phyloP scores from a whole-genome alignment of 495 filamentous ascomycete genomes.

The Penicillium ochrochloron region DNA sequence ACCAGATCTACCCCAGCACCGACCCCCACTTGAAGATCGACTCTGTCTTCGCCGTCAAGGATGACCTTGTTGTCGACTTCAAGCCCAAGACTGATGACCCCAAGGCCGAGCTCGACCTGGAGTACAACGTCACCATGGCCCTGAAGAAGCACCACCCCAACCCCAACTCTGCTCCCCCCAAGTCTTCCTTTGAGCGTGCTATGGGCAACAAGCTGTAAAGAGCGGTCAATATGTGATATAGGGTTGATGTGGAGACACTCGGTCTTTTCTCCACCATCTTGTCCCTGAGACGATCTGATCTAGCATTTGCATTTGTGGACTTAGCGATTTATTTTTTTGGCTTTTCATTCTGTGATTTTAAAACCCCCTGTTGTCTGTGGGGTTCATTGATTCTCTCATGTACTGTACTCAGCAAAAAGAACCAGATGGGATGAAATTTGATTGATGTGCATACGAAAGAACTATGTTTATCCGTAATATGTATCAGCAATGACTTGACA shows the following conservation, averaged over 20 bases:
- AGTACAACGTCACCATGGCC: conserved; percentile 53
- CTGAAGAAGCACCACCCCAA: conserved; percentile 55
- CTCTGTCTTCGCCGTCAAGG: conserved; percentile 70
- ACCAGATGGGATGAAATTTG: background rate
- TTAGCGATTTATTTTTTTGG: conserved; percentile 8
- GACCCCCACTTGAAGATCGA: conserved; percentile 65
- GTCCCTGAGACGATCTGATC: conserved; percentile 1
- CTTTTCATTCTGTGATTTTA: background rate
- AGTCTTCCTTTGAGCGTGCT: conserved; percentile 50
- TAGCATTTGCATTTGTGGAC: conserved; percentile 10
- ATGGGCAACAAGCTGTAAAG: conserved; percentile 14
- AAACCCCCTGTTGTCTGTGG: background rate
- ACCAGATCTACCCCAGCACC: conserved; percentile 66
- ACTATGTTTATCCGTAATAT: background rate
- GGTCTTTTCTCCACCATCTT: background rate
- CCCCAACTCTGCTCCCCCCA: conserved; percentile 51
- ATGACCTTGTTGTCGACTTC: conserved; percentile 67
- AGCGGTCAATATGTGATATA: background rate
- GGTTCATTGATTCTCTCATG: conserved; percentile 1
- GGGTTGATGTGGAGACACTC: background rate
- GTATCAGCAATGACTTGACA: background rate
- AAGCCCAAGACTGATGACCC: conserved; percentile 54
- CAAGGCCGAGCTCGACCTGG: conserved; percentile 51
- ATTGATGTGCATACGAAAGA: background rate
- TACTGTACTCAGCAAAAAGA: background rate